Base-by-base conservation (phyloP, 345 rosid genomes). In the Brassica rapa region DNA sequence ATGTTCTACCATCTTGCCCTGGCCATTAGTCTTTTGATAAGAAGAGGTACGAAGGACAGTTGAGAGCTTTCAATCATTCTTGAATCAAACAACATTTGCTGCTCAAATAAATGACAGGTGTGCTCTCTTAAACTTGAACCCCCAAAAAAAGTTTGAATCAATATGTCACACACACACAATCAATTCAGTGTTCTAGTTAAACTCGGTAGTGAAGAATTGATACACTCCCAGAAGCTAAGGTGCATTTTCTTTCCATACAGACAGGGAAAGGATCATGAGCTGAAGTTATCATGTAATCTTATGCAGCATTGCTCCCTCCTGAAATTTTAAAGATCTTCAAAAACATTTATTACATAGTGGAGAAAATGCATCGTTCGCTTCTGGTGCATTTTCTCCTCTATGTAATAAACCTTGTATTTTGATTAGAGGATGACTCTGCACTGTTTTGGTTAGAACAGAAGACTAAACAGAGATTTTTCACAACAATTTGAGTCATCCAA, bases 11-110 rank as follows among this genome's bases (percentile, higher is more conserved):
- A 3, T 5, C 57, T 70, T 70, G 32, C 30, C 53, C 65, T 70
- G 23, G 24, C 43, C 75, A 53, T 53, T 71, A 12, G 10, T 55
- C 30, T 71, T 35, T 75, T 62, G 46, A 25, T 60, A 43, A 46
- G 60, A 61, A 19, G 60, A 66, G 21, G 21, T 19, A 19, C 21
- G 21, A 19, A n/a, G 14, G 27, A 32, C 8, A 21, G 7, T 46
- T 2, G 49, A 6, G 35, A 68, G 51, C 62, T 39, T 75, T 39
- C 56, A n/a, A 64, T 25, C 72, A 1, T 51, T 32, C 62, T 43
- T 43, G 4, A 43, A 43, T 39, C 51, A 43, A 43, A 43, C 51
- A 43, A 43, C 51, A 43, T 37, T 43, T 19, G 21, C 21, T 19
- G 21, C 21, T 43, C 12, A 43, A 43, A 43, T 12, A 32, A 56